Percentiles rank a stretch among this genome's conserved stretches.
phyloP scores from a whole-genome alignment of 371 early-diverging fungal species.

The Cokeromyces recurvatus region DNA sequence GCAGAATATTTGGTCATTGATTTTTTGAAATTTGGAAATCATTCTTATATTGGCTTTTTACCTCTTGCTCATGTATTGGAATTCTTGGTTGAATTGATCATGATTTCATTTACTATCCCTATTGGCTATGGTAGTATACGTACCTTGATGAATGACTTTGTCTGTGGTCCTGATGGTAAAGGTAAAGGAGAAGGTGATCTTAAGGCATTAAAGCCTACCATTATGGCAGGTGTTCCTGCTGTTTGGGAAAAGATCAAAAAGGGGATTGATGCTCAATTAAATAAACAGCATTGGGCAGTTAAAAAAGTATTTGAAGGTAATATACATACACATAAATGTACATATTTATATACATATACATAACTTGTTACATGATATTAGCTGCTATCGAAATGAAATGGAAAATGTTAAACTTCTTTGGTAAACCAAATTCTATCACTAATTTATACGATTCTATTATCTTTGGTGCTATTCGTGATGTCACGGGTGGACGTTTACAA shows the following conservation, averaged over 20 bases:
- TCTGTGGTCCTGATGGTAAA: conserved; percentile 48
- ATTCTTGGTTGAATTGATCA: conserved; percentile 62
- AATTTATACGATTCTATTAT: conserved; percentile 68
- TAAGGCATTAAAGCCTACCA: conserved; percentile 79
- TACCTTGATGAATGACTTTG: conserved; percentile 80
- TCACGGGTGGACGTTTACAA: conserved; percentile 85
- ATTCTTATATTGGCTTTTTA: conserved; percentile 77
- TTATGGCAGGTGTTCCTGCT: conserved; percentile 88
- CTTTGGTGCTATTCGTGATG: conserved; percentile 73
- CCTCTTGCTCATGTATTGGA: conserved; percentile 91
- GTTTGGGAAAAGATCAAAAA: conserved; percentile 88
- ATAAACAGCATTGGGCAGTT: conserved; percentile 52
- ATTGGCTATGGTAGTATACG: conserved; percentile 82
- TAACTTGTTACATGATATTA: conserved; percentile 3
- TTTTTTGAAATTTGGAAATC: conserved; percentile 33
- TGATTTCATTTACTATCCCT: conserved; percentile 42
- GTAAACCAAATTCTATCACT: conserved; percentile 58
- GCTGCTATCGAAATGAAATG: conserved; percentile 70
- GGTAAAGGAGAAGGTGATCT: conserved; percentile 91
- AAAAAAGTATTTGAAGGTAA: conserved; percentile 49
- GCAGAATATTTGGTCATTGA: conserved; percentile 42
- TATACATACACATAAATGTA: no score
- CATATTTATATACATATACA: no score
- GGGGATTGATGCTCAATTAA: conserved; percentile 68
- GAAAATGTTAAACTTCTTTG: conserved; percentile 52